Evolutionary conservation across 2,329 filamentous ascomycete genomes (phyloP).

Genomic region (Apiospora rasikravindrae): DNA sequence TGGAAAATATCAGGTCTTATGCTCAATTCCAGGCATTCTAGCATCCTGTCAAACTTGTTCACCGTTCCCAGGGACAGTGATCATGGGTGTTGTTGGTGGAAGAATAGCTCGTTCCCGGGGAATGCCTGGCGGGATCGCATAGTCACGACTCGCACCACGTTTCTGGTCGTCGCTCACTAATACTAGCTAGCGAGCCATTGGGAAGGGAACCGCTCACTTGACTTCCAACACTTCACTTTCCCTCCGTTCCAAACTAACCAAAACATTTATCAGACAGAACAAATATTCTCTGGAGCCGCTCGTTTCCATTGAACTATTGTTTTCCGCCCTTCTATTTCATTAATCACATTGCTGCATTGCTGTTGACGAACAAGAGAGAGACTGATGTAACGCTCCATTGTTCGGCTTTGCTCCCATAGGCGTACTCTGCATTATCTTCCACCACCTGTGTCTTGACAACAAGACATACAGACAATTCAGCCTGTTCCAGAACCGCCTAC

Average conservation of each 20-base stretch:
- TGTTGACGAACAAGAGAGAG: neutral
- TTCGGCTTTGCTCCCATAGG: conserved; percentile 11
- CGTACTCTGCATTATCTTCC: neutral
- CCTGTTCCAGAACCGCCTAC: neutral
- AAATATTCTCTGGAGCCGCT: neutral
- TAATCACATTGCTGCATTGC: neutral
- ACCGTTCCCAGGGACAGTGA: neutral
- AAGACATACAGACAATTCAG: conserved; percentile 1
- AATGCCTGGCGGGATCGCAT: neutral
- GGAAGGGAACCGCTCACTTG: no score
- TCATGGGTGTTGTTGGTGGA: neutral
- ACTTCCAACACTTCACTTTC: no score
- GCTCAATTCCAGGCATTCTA: neutral
- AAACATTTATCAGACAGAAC: neutral
- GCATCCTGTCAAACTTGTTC: neutral
- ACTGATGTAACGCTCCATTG: conserved; percentile 2
- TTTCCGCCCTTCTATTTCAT: neutral
- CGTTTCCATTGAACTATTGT: neutral
- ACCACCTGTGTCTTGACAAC: conserved; percentile 1
- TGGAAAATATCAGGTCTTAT: neutral
- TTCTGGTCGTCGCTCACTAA: neutral
- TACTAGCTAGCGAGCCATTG: no score
- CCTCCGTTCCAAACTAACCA: neutral
- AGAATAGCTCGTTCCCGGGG: neutral
- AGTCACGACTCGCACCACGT: conserved; percentile 15